Evolutionary conservation across 2,329 filamentous ascomycete genomes (phyloP).

Genomic region (Kalmusia sp.): DNA sequence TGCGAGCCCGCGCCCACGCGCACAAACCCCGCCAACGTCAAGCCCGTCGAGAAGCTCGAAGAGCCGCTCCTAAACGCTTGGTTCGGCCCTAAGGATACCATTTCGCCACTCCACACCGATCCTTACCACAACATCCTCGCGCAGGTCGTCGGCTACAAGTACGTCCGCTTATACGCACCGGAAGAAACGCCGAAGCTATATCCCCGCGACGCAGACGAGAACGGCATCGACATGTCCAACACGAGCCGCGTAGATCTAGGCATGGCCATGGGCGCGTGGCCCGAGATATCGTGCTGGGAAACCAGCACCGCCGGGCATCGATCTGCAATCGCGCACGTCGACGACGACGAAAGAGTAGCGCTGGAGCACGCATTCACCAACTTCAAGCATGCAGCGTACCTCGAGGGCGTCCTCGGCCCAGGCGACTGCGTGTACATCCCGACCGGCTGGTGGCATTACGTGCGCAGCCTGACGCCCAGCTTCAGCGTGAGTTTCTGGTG

Average conservation of each 20-base stretch:
- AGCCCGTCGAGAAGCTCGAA: constrained; percentile 36
- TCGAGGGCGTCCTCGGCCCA: constrained; percentile 79
- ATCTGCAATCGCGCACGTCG: too few relatives aligned
- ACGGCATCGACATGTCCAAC: constrained; percentile 88
- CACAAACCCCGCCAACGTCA: constrained; percentile 20
- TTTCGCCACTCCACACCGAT: constrained; percentile 92
- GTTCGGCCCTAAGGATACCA: constrained; percentile 87
- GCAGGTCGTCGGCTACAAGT: constrained; percentile 90
- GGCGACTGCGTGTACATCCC: constrained; percentile 91
- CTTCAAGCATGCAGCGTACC: constrained; percentile 68
- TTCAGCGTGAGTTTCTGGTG: constrained; percentile 98
- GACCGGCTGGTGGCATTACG: constrained; percentile 98
- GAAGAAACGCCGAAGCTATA: constrained; percentile 63
- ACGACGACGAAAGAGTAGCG: constrained; percentile 47
- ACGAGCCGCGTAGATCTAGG: constrained; percentile 83
- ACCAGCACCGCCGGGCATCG: too few relatives aligned
- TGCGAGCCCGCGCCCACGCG: constrained; percentile 57
- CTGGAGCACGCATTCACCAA: constrained; percentile 52
- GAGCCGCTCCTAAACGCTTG: constrained; percentile 84
- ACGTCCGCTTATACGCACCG: constrained; percentile 86
- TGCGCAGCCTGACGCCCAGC: constrained; percentile 82
- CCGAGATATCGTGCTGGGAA: constrained; percentile 28
- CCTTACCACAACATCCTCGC: constrained; percentile 91
- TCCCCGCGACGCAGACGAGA: constrained; percentile 66
- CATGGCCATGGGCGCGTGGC: constrained; percentile 63